phyloP scores from a whole-genome alignment of 345 rosid genomes.

The Syzygium oleosum region DNA sequence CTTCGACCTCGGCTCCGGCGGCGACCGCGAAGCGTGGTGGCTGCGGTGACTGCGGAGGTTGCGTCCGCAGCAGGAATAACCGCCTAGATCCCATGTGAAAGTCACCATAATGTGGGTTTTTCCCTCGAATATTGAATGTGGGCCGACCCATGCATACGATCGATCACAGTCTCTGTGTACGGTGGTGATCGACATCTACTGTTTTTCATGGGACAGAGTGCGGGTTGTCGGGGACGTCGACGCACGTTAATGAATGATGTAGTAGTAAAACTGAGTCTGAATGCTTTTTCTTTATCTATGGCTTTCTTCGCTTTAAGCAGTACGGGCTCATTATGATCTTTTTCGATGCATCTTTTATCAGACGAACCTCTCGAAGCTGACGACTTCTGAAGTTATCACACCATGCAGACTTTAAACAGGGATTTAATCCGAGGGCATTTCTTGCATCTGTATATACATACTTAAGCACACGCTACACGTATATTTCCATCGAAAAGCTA shows the following conservation, averaged over 20 bases:
- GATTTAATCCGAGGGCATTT: background rate
- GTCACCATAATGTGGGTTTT: background rate
- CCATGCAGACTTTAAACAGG: background rate
- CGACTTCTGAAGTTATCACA: background rate
- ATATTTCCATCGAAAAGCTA: background rate
- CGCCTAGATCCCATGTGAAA: background rate
- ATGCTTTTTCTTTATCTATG: background rate
- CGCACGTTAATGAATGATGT: background rate
- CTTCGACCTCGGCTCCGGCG: background rate
- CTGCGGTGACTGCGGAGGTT: slow-evolving; percentile 6
- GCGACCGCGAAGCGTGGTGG: slow-evolving; percentile 24
- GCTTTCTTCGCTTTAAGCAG: background rate
- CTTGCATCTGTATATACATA: background rate
- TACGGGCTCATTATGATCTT: background rate
- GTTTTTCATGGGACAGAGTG: background rate
- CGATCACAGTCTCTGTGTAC: background rate
- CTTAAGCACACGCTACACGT: background rate
- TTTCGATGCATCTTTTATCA: background rate
- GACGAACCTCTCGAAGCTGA: background rate
- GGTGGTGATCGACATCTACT: background rate
- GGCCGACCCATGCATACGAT: background rate
- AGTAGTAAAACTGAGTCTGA: background rate
- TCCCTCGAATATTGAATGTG: background rate
- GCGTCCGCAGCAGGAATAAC: no score
- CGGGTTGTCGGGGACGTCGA: background rate